Conservation (phyloP, 805 yeast genomes). For the Metschnikowia matae region DNA sequence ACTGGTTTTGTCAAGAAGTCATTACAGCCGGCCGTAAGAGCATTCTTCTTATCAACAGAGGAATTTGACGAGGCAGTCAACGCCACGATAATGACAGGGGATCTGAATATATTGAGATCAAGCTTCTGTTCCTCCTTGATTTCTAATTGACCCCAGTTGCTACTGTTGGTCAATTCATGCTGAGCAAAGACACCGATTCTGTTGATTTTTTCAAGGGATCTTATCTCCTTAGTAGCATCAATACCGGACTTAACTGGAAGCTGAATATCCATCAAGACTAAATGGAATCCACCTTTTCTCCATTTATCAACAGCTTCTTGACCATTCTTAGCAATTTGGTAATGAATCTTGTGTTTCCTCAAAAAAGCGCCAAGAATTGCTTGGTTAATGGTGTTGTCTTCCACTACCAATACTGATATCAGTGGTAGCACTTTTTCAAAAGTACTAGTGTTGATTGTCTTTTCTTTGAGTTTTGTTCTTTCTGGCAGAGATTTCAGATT, state of each 20-base stretch:
- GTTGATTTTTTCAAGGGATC: slow-evolving; percentile 76
- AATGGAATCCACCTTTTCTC: slow-evolving; percentile 91
- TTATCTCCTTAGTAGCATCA: slow-evolving; percentile 88
- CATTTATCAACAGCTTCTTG: slow-evolving; percentile 92
- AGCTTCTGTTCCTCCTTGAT: slow-evolving; percentile 48
- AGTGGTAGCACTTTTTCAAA: slow-evolving; percentile 73
- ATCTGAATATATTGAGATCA: slow-evolving; percentile 62
- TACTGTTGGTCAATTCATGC: slow-evolving; percentile 26
- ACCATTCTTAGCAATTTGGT: slow-evolving; percentile 87
- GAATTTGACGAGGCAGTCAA: slow-evolving; percentile 84
- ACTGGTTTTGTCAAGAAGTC: slow-evolving; percentile 96
- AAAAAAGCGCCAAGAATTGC: slow-evolving; percentile 86
- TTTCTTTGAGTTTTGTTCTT: slow-evolving; percentile 4
- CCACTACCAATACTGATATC: slow-evolving; percentile 88
- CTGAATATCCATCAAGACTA: slow-evolving; percentile 96
- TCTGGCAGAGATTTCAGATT: neutral
- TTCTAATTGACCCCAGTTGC: slow-evolving; percentile 20
- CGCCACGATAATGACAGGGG: slow-evolving; percentile 98
- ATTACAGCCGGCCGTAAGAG: slow-evolving; percentile 95
- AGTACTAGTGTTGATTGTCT: slow-evolving; percentile 30
- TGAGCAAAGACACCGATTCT: slow-evolving; percentile 66
- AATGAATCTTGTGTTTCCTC: slow-evolving; percentile 78
- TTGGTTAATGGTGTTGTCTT: slow-evolving; percentile 92
- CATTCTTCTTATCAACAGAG: slow-evolving; percentile 80
- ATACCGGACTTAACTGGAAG: slow-evolving; percentile 94